These are phyloP conservation scores for Coemansia sp. DNA, from an alignment of 192 early-diverging fungal species.

Conservation along the genomic window DNA sequence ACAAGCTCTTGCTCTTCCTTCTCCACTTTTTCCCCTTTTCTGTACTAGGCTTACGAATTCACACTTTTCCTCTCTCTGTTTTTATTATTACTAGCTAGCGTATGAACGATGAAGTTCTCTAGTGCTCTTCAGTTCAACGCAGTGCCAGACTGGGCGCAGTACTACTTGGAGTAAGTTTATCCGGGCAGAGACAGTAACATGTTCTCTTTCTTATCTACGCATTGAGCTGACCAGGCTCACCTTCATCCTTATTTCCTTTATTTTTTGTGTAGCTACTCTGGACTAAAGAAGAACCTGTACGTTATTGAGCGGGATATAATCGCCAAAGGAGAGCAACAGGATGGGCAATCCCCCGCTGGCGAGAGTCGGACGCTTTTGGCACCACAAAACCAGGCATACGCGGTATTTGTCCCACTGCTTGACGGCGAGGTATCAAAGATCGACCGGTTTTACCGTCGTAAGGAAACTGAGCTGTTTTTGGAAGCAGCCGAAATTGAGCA, in stretches of 20 bases:
- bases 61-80: background rate
- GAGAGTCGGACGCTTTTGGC: constrained; percentile 38
- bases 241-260: background rate
- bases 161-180: constrained; percentile 71
- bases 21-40: background rate
- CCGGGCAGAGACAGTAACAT: background rate
- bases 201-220: background rate
- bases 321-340: constrained; percentile 27
- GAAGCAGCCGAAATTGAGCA: constrained; percentile 66
- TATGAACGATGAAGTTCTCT: constrained; percentile 85
- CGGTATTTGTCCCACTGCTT: constrained; percentile 71
- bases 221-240: constrained; percentile 4
- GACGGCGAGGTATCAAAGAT: constrained; percentile 88
- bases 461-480: constrained; percentile 77
- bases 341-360: background rate
- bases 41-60: background rate
- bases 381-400: constrained; percentile 44
- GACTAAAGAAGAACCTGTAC: constrained; percentile 81
- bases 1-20: background rate
- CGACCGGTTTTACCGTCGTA: constrained; percentile 77
- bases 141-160: constrained; percentile 83
- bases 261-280: constrained; percentile 57
- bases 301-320: constrained; percentile 69
- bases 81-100: background rate
- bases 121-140: constrained; percentile 91